phyloP scores from a whole-genome alignment of 116 monocot genomes.

The Cymodocea nodosa region DNA sequence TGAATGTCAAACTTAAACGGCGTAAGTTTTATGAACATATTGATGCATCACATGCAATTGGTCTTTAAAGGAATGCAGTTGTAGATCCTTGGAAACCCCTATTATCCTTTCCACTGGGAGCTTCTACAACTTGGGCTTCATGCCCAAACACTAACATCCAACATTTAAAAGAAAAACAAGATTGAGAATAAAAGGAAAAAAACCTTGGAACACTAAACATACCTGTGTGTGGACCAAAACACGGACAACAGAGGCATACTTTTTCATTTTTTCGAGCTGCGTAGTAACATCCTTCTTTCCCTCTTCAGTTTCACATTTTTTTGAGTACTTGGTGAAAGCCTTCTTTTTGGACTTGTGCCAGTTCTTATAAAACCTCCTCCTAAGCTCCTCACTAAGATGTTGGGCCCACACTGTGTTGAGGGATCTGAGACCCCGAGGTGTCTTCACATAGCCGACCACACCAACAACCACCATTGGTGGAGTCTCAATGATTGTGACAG shows the following conservation, averaged over 20 bases:
- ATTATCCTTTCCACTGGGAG: too few species aligned
- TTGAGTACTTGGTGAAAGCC: conserved; percentile 44
- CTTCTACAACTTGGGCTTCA: too few species aligned
- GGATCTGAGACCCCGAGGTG: conserved; percentile 40
- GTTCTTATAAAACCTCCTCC: conserved; percentile 54
- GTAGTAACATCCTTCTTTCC: conserved; percentile 52
- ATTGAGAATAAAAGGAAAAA: background rate
- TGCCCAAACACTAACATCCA: too few species aligned
- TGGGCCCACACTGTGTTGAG: conserved; percentile 62
- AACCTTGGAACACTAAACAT: background rate
- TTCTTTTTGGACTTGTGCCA: too few species aligned
- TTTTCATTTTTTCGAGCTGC: conserved; percentile 65
- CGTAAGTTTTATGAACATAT: too few species aligned
- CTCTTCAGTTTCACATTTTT: conserved; percentile 44
- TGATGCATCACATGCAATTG: too few species aligned
- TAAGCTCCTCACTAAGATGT: conserved; percentile 50
- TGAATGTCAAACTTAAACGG: too few species aligned
- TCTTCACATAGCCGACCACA: conserved; percentile 52
- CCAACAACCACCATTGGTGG: too few species aligned
- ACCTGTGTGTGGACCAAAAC: conserved; percentile 66
- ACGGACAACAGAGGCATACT: conserved; percentile 19
- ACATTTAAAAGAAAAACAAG: too few species aligned
- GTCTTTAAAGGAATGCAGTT: too few species aligned
- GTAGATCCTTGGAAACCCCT: too few species aligned
- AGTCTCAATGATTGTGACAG: conserved; percentile 52